A percentile compares a stretch with the other conserved stretches of the same genome.
Conservation (phyloP, 768 basidiomycete genomes). For the Amanita subjunquillea region DNA sequence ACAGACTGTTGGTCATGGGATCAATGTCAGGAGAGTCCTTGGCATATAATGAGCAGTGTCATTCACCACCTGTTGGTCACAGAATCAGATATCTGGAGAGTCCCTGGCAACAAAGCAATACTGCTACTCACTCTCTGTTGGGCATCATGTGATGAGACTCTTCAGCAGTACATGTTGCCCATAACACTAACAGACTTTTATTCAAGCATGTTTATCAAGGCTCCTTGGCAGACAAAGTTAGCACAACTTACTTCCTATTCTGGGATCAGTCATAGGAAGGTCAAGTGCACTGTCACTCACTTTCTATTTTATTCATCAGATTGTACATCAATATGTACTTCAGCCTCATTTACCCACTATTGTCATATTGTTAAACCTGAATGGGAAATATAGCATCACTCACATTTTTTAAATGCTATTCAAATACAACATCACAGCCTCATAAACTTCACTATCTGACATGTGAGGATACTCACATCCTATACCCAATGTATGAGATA, state of each 20-base stretch:
- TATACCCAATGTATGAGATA: neutral
- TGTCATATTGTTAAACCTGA: neutral
- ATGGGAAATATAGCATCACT: neutral
- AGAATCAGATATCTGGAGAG: too few relatives aligned
- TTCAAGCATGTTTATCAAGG: neutral
- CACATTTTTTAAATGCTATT: neutral
- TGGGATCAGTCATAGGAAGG: neutral
- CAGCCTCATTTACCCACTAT: neutral
- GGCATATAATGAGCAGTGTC: neutral
- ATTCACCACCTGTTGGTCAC: too few relatives aligned
- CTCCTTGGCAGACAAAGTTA: neutral
- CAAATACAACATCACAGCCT: neutral
- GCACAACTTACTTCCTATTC: too few relatives aligned
- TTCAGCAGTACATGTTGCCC: neutral
- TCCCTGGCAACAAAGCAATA: too few relatives aligned
- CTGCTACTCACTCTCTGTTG: neutral
- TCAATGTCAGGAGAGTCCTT: neutral
- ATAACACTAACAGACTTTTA: neutral
- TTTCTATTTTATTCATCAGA: neutral
- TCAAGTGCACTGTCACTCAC: neutral
- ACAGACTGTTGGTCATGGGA: neutral
- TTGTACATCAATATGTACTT: neutral
- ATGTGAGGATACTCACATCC: neutral
- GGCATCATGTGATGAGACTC: neutral
- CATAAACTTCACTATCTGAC: neutral